Base-by-base conservation (phyloP, 768 basidiomycete genomes). In the Myochromella boudieri region DNA sequence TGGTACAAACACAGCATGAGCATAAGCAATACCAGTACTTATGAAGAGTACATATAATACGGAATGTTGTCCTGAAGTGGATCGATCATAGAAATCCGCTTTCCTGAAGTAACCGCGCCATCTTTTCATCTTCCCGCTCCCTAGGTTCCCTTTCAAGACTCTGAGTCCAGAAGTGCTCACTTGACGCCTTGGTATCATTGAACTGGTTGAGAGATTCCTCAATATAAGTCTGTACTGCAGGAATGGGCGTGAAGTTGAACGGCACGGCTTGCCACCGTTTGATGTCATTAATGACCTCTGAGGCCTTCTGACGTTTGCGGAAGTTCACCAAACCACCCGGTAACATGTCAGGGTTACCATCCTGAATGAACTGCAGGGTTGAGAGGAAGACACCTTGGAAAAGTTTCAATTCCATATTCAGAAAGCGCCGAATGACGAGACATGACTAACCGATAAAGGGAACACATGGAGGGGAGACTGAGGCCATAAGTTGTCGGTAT, bases 271-370 rank as follows among this genome's bases (percentile, higher is more conserved):
- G 97, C 83, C 95, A 97, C 22, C 91, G 86, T 63, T 97, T 91
- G 64, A 99, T 97, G 64, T 97, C 94, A 53, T 85, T 84, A 57
- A 99, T 92, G 56, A 98, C 90, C 61, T 97, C 95, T n/a, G 94
- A 92, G 0, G 93, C 85, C 67, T 91, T 91, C 58, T 91, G 86
- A 14, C 95, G 87, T 67, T 99, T 99, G 61, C 85, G 82, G 71
- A 98, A 98, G 70, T 98, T 97, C 68, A 98, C 85, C 53, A 95
- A 71, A 46, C 80, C 78, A 6, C 82, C 87, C 14, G 78, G 77
- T 8, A 97, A 72, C 55, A 76, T 82, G 70, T 98, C 91, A 41
- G 87, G 86, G 60, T 91, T 93, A 7, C 95, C 97, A 57, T 97
- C 97, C 67, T 97, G 92, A 62, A 97, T 95, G 67, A 98, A 97